Percentiles rank a stretch among this genome's conserved stretches.
Evolutionary conservation across 306 rosid species (phyloP).

Genomic region (Argentina anserina): DNA sequence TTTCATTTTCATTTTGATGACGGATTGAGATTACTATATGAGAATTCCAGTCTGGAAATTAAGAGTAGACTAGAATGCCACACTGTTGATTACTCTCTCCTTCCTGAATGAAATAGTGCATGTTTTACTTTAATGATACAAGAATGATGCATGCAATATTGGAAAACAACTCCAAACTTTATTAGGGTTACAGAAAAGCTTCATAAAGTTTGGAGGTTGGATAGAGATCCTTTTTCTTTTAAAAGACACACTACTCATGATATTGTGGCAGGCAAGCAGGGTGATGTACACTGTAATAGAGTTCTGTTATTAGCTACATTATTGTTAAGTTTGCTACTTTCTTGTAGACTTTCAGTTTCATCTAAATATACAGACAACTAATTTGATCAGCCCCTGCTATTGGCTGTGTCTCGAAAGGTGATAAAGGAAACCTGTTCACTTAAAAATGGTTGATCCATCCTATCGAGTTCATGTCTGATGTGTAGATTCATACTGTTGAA

Average conservation of each 20-base stretch:
- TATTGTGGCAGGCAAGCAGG: not conserved
- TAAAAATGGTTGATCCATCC: slow-evolving; percentile 83
- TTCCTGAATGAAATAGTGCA: not conserved
- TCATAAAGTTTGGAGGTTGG: not conserved
- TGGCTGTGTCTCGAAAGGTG: slow-evolving; percentile 89
- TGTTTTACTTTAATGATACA: not conserved
- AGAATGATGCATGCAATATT: not conserved
- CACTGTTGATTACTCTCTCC: not conserved
- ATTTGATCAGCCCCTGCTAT: not conserved
- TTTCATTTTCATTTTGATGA: slow-evolving; percentile 2
- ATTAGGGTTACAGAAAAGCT: not conserved
- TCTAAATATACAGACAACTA: not conserved
- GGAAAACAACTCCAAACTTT: not conserved
- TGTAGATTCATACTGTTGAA: not conserved
- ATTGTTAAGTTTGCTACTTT: not conserved
- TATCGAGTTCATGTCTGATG: slow-evolving; percentile 65
- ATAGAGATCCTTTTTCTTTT: too few species aligned
- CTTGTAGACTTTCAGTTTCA: not conserved
- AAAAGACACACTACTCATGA: not conserved
- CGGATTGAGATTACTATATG: not conserved
- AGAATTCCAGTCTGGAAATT: not conserved
- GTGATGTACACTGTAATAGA: not conserved
- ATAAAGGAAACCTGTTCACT: slow-evolving; percentile 82
- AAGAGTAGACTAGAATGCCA: not conserved
- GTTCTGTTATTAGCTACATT: not conserved